Evolutionary conservation across 768 basidiomycete genomes (phyloP).

Genomic region (Candolleomyces eurysporus): DNA sequence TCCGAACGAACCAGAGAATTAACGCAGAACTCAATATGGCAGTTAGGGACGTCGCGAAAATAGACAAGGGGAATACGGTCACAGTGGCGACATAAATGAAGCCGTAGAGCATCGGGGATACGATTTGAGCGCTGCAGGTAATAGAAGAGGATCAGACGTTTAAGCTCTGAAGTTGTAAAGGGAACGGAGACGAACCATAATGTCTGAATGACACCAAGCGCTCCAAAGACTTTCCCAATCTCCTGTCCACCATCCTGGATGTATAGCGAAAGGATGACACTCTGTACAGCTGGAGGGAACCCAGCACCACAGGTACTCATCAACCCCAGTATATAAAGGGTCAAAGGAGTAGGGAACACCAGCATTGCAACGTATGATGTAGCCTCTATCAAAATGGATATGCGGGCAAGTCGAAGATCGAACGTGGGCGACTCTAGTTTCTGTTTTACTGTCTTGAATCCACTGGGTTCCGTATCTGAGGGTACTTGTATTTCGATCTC

Average conservation of each 20-base stretch:
- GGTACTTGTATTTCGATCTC: slow-evolving; percentile 15
- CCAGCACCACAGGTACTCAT: slow-evolving; percentile 58
- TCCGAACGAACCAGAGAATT: slow-evolving; percentile 45
- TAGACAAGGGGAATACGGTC: slow-evolving; percentile 60
- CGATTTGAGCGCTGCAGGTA: slow-evolving; percentile 51
- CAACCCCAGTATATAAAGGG: slow-evolving; percentile 51
- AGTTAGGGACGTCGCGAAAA: slow-evolving; percentile 58
- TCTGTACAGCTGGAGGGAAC: slow-evolving; percentile 64
- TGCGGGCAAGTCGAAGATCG: slow-evolving; percentile 65
- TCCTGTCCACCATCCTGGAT: slow-evolving; percentile 55
- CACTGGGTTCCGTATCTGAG: not conserved
- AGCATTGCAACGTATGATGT: slow-evolving; percentile 49
- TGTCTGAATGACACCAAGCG: slow-evolving; percentile 71
- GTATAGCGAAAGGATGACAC: slow-evolving; percentile 69
- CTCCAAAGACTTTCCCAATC: slow-evolving; percentile 78
- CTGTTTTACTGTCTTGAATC: slow-evolving; percentile 14
- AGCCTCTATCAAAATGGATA: slow-evolving; percentile 58
- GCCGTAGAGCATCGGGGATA: slow-evolving; percentile 74
- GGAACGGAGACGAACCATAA: slow-evolving; percentile 43
- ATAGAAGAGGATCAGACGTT: not conserved
- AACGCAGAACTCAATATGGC: slow-evolving; percentile 39
- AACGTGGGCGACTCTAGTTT: slow-evolving; percentile 46
- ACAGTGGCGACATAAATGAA: slow-evolving; percentile 71
- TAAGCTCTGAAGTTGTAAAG: not conserved
- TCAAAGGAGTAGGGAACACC: slow-evolving; percentile 38